phyloP scores from a whole-genome alignment of 306 rosid genomes.

The Erythrophleum fordii region DNA sequence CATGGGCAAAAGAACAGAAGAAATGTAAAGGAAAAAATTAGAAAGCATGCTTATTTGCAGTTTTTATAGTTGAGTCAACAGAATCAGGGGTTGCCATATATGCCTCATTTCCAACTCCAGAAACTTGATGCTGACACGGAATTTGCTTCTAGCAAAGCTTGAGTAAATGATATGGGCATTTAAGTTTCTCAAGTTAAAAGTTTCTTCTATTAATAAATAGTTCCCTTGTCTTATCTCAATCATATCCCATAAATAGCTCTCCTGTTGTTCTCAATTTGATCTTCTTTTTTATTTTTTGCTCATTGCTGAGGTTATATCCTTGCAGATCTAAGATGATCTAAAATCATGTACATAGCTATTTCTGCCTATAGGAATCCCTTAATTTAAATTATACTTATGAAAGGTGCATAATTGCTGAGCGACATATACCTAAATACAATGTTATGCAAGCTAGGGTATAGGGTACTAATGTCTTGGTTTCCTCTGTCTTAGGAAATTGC shows the following conservation, averaged over 20 bases:
- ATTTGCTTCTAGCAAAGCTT: neutral
- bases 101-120: neutral
- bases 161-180: neutral
- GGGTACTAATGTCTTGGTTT: neutral
- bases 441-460: neutral
- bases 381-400: neutral
- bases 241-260: neutral
- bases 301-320: no score
- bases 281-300: no score
- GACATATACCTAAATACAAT: neutral
- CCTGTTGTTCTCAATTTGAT: slow-evolving; percentile 10
- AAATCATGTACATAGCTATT: no score
- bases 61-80: no score
- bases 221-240: neutral
- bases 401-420: slow-evolving; percentile 18
- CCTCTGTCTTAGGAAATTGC: no score
- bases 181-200: no score
- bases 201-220: neutral
- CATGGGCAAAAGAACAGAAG: neutral
- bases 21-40: neutral
- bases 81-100: no score
- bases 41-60: neutral
- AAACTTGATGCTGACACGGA: neutral
- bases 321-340: no score
- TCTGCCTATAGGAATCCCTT: no score